Evolutionary conservation across 2,329 filamentous ascomycete species (phyloP).

Genomic region (Didymella glomerata): DNA sequence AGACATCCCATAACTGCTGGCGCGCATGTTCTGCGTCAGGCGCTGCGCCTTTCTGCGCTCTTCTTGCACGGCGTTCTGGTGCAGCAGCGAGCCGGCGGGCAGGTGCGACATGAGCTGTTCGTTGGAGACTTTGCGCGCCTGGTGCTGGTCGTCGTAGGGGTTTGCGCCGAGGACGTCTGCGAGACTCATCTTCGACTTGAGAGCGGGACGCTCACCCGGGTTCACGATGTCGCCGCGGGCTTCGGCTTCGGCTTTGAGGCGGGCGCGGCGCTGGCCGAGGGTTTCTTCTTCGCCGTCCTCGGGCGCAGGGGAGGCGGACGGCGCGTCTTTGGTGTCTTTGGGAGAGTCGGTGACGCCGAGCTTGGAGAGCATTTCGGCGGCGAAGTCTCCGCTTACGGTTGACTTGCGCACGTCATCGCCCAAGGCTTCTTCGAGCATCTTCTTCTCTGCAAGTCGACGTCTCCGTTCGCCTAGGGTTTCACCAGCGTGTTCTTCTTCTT

Average conservation of each 20-base stretch:
- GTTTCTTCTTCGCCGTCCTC: slow-evolving; percentile 72
- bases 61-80: slow-evolving; percentile 49
- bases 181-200: slow-evolving; percentile 62
- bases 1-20: slow-evolving; percentile 37
- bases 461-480: slow-evolving; percentile 73
- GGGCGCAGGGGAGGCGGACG: slow-evolving; percentile 9
- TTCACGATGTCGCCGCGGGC: slow-evolving; percentile 51
- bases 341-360: slow-evolving; percentile 39
- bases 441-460: slow-evolving; percentile 69
- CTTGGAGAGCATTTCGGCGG: slow-evolving; percentile 69
- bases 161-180: slow-evolving; percentile 69
- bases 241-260: slow-evolving; percentile 75
- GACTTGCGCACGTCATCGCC: slow-evolving; percentile 51
- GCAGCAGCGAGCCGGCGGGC: slow-evolving; percentile 53
- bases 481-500: slow-evolving; percentile 57
- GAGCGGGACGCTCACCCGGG: slow-evolving; percentile 41
- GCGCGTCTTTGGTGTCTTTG: neutral
- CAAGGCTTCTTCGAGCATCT: slow-evolving; percentile 57
- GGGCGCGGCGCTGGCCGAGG: slow-evolving; percentile 76
- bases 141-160: slow-evolving; percentile 53
- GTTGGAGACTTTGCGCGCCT: slow-evolving; percentile 49
- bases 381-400: slow-evolving; percentile 72
- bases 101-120: slow-evolving; percentile 46
- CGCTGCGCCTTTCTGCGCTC: slow-evolving; percentile 49
- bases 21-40: slow-evolving; percentile 45